Percentiles rank a stretch among this genome's conserved stretches.
These are phyloP conservation scores for Curvularia verruculosa DNA, from an alignment of 2,329 filamentous ascomycete genomes.

Conservation along the genomic window DNA sequence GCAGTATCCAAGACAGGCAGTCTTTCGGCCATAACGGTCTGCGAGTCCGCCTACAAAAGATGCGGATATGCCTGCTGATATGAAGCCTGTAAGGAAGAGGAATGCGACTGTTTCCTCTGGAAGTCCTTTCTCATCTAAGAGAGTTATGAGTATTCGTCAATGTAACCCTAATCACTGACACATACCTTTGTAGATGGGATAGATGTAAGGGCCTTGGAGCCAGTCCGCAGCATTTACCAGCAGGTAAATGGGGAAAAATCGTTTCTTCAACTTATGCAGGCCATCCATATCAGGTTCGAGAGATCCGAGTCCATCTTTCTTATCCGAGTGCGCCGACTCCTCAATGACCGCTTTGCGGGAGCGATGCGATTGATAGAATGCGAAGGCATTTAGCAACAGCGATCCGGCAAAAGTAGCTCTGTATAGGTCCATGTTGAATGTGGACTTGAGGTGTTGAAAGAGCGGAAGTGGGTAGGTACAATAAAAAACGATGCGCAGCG, in stretches of 20 bases:
- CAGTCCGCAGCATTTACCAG: constrained; percentile 56
- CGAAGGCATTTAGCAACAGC: constrained; percentile 35
- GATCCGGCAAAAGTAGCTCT: constrained; percentile 36
- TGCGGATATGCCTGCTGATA: constrained; percentile 57
- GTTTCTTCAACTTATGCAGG: constrained; percentile 48
- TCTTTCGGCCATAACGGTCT: constrained; percentile 59
- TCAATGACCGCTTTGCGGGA: constrained; percentile 18
- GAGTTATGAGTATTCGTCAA: constrained; percentile 8
- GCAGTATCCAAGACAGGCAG: constrained; percentile 63
- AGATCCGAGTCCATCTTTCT: constrained; percentile 33
- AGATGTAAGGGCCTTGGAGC: constrained; percentile 59
- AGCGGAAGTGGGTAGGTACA: not conserved
- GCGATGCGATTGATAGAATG: constrained; percentile 37
- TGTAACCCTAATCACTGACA: not conserved
- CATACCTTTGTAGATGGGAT: constrained; percentile 58
- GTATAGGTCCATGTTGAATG: constrained; percentile 41
- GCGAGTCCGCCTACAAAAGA: constrained; percentile 57
- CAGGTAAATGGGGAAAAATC: constrained; percentile 54
- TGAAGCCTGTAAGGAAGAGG: constrained; percentile 52
- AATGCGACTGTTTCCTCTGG: constrained; percentile 54
- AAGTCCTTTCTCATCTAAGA: constrained; percentile 53
- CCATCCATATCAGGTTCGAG: constrained; percentile 35
- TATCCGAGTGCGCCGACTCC: constrained; percentile 20
- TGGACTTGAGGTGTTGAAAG: constrained; percentile 7
- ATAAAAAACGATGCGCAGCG: not conserved